These are phyloP conservation scores for Linum lewisii DNA, from an alignment of 345 rosid species.

Conservation along the genomic window DNA sequence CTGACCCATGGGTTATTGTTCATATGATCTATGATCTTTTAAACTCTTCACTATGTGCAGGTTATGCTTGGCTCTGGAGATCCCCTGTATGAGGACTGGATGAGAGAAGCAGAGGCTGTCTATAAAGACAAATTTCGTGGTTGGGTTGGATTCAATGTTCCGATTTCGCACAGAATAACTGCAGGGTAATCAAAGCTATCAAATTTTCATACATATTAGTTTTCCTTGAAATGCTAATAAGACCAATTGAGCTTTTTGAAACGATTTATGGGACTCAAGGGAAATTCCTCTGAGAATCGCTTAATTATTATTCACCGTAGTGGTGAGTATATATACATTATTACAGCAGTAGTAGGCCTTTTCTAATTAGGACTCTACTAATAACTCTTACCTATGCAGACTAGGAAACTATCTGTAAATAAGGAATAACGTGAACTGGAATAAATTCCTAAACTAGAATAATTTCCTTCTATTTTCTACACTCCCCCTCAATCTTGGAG, in stretches of 20 bases:
- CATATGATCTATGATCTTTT: neutral
- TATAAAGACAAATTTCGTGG: slow-evolving; percentile 78
- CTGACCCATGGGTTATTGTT: slow-evolving; percentile 11
- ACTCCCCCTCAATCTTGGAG: no score
- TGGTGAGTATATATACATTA: no score
- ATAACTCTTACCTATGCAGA: no score
- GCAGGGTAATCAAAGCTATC: slow-evolving; percentile 53
- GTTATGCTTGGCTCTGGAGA: slow-evolving; percentile 97
- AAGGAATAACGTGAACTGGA: no score
- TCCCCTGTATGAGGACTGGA: slow-evolving; percentile 69
- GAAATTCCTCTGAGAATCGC: no score
- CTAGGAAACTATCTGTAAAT: no score
- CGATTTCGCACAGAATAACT: slow-evolving; percentile 85
- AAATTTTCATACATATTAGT: neutral
- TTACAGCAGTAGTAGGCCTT: no score
- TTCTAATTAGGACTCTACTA: no score
- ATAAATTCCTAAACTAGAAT: no score
- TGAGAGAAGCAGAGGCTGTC: slow-evolving; percentile 61
- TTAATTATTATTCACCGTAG: no score
- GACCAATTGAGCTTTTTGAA: neutral
- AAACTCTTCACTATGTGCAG: slow-evolving; percentile 27
- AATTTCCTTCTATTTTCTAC: no score
- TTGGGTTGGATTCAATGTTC: slow-evolving; percentile 94
- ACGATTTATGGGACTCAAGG: no score
- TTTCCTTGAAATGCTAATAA: neutral